A percentile compares a stretch with the other conserved stretches of the same genome.
Evolutionary conservation across 129 eudicot species (phyloP).

Genomic region (Solidago caesia): DNA sequence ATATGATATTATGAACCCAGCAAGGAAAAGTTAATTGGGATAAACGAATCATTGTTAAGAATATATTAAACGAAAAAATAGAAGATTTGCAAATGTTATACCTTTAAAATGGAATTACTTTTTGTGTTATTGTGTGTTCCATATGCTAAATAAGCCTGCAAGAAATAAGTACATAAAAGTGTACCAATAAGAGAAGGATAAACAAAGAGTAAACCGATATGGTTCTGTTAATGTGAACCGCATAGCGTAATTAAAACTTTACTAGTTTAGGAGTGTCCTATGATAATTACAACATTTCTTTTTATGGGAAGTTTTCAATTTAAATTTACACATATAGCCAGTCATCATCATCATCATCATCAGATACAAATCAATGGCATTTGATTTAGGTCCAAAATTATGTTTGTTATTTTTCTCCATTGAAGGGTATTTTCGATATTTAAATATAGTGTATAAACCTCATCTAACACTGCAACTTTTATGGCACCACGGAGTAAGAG

Average conservation of each 20-base stretch:
- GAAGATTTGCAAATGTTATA: conserved; percentile 24
- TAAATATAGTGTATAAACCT: not conserved
- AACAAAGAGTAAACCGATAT: not conserved
- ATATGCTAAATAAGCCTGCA: conserved; percentile 82
- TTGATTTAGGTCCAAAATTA: no score
- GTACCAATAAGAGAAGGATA: conserved; percentile 13
- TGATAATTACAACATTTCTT: no score
- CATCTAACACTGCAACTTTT: not conserved
- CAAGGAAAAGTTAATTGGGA: not conserved
- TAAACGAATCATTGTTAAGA: conserved; percentile 8
- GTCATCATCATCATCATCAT: no score
- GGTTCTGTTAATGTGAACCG: no score
- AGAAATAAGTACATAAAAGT: conserved; percentile 21
- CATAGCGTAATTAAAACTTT: no score
- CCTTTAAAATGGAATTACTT: conserved; percentile 63
- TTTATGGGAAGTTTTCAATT: no score
- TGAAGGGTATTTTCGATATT: conserved; percentile 1
- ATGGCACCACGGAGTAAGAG: not conserved
- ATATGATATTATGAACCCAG: conserved; percentile 10
- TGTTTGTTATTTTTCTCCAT: no score
- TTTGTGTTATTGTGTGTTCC: conserved; percentile 60
- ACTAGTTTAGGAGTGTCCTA: no score
- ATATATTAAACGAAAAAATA: conserved; percentile 7
- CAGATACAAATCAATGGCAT: no score
- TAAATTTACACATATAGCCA: no score